A percentile compares a stretch with the other conserved stretches of the same genome.
Evolutionary conservation across 352 stramenopile species (phyloP).

Genomic region (Phytophthora boehmeriae): DNA sequence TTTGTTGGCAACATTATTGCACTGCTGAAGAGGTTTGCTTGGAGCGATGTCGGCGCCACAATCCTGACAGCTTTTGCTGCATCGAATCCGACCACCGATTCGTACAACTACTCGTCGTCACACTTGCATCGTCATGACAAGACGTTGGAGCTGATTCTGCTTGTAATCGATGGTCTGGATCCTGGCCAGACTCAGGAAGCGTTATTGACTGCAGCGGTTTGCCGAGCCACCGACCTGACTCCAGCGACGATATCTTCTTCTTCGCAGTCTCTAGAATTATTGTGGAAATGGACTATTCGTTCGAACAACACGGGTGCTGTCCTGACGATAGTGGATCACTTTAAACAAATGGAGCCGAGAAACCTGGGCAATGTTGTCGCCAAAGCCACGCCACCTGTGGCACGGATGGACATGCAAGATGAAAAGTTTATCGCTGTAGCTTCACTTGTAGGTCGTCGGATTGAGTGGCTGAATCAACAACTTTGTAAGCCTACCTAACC

Average conservation of each 20-base stretch:
- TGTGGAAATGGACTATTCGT: background rate
- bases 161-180: background rate
- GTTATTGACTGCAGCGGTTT: background rate
- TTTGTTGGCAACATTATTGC: background rate
- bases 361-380: background rate
- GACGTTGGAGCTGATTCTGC: conserved; percentile 1
- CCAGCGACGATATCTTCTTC: background rate
- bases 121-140: background rate
- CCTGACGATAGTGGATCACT: background rate
- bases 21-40: conserved; percentile 11
- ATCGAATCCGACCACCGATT: background rate
- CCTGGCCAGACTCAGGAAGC: background rate
- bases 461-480: conserved; percentile 1
- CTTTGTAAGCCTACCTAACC: background rate
- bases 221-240: background rate
- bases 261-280: background rate
- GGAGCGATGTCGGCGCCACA: conserved; percentile 1
- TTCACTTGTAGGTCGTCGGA: background rate
- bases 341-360: conserved; percentile 1
- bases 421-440: background rate
- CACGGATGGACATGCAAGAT: background rate
- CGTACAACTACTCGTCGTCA: background rate
- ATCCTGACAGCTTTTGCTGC: background rate
- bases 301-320: background rate
- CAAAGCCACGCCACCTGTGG: background rate